Evolutionary conservation across 1,284 basidiomycete genomes (phyloP).

Genomic region (Ceraceosorus guamensis): DNA sequence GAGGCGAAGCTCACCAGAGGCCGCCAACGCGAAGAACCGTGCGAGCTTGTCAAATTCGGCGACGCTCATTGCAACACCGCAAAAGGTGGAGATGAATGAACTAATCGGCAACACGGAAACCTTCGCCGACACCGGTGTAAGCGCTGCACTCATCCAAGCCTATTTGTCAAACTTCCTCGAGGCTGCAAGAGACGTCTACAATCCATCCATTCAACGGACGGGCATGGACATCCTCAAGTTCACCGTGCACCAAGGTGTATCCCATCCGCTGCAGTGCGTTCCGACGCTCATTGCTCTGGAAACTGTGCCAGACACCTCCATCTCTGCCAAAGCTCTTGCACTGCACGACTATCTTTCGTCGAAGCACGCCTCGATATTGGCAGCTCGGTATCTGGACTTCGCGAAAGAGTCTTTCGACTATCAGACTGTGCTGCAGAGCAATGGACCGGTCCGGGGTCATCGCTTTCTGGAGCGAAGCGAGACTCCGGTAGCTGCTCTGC

Average conservation of each 20-base stretch:
- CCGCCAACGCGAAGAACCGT: slow-evolving; percentile 4
- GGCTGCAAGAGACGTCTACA: slow-evolving; percentile 56
- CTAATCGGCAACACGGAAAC: slow-evolving; percentile 87
- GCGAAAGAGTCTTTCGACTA: slow-evolving; percentile 75
- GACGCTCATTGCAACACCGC: not conserved
- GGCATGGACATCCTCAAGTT: slow-evolving; percentile 86
- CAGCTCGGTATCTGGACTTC: slow-evolving; percentile 71
- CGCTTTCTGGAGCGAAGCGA: not conserved
- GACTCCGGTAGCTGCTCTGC: slow-evolving; percentile 64
- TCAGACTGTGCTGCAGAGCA: slow-evolving; percentile 52
- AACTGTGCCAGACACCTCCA: slow-evolving; percentile 59
- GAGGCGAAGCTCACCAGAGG: slow-evolving; percentile 18
- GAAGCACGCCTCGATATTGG: slow-evolving; percentile 83
- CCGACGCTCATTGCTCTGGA: slow-evolving; percentile 88
- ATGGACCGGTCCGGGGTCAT: not conserved
- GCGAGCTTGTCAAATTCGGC: no score
- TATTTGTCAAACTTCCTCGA: slow-evolving; percentile 76
- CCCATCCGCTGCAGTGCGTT: slow-evolving; percentile 87
- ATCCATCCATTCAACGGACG: slow-evolving; percentile 62
- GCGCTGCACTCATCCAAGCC: slow-evolving; percentile 84
- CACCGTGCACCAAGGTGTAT: slow-evolving; percentile 86
- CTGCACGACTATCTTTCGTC: slow-evolving; percentile 74
- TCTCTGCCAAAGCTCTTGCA: slow-evolving; percentile 69
- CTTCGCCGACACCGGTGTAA: slow-evolving; percentile 93
- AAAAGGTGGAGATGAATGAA: slow-evolving; percentile 65